Conservation (phyloP, 352 stramenopile genomes). For the Phytophthora quininea region DNA sequence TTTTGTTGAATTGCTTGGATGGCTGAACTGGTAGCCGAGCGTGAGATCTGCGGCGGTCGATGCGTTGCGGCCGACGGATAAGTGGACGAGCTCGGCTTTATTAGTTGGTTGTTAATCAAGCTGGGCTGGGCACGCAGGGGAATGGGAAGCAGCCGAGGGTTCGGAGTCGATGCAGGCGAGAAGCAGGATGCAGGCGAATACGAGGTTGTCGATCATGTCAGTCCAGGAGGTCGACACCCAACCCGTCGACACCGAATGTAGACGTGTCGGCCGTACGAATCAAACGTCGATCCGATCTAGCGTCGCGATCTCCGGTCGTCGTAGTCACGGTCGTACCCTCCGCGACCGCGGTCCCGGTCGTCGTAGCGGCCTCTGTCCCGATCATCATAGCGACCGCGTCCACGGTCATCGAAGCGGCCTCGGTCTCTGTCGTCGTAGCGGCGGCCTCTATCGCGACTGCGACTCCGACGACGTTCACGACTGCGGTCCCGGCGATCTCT, state of each 20-base stretch:
- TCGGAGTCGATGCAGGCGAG: constrained; percentile 15
- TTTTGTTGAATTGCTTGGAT: constrained; percentile 29
- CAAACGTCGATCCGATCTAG: constrained; percentile 19
- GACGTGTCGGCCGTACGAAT: constrained; percentile 7
- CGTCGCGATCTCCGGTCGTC: constrained; percentile 47
- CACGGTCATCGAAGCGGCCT: constrained; percentile 50
- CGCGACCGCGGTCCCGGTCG: constrained; percentile 58
- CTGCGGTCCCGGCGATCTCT: constrained; percentile 47
- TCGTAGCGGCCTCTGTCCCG: constrained; percentile 47
- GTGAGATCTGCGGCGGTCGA: constrained; percentile 33
- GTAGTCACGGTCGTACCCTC: constrained; percentile 49
- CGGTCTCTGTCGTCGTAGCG: constrained; percentile 58
- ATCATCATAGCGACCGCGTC: constrained; percentile 51
- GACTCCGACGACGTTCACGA: constrained; percentile 52
- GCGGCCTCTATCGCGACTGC: constrained; percentile 48
- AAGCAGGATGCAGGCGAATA: constrained; percentile 12
- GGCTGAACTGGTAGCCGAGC: constrained; percentile 13
- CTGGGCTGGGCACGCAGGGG: constrained; percentile 41
- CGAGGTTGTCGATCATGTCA: neutral
- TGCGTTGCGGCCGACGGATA: constrained; percentile 40
- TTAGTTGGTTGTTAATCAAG: constrained; percentile 71
- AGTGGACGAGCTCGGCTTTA: constrained; percentile 63
- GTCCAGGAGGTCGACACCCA: constrained; percentile 14
- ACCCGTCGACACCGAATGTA: constrained; percentile 28
- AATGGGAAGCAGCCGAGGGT: constrained; percentile 18